phyloP scores from a whole-genome alignment of 2,329 filamentous ascomycete species.

The Diaporthe aspalathi region DNA sequence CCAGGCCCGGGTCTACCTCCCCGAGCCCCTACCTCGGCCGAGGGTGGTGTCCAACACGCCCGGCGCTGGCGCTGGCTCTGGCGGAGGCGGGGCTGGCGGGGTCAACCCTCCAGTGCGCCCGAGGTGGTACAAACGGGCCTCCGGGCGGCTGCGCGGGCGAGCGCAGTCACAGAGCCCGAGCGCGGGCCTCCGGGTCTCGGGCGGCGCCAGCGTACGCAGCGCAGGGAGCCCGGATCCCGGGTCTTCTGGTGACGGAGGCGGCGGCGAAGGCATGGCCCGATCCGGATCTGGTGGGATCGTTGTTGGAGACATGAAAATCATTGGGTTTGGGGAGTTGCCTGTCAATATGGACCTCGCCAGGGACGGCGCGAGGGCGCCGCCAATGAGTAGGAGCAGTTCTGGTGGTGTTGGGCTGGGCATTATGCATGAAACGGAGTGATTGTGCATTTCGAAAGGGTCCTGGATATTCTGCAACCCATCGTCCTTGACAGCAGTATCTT shows the following conservation, averaged over 20 bases:
- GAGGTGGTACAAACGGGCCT: constrained; percentile 30
- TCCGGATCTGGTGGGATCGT: constrained; percentile 42
- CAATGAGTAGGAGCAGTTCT: neutral
- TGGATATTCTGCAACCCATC: neutral
- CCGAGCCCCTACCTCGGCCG: constrained; percentile 25
- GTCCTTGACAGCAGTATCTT: neutral
- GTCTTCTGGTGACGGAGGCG: constrained; percentile 15
- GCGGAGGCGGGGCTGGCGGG: neutral
- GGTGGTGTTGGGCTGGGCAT: constrained; percentile 35
- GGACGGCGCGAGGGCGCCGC: constrained; percentile 3
- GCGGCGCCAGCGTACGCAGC: neutral
- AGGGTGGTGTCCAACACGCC: constrained; percentile 14
- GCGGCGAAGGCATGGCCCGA: constrained; percentile 43
- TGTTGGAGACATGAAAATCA: constrained; percentile 42
- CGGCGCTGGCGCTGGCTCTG: neutral
- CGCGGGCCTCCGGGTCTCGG: neutral
- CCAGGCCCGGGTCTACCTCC: constrained; percentile 20
- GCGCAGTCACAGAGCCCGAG: constrained; percentile 31
- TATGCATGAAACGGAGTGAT: constrained; percentile 22
- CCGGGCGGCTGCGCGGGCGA: constrained; percentile 24
- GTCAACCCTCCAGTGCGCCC: neutral
- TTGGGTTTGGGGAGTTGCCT: constrained; percentile 42
- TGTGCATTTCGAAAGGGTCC: neutral
- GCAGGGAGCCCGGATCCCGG: neutral
- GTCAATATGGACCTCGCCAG: constrained; percentile 20